Conservation (phyloP, 2,329 filamentous ascomycete species). For the Aureobasidium sp. region DNA sequence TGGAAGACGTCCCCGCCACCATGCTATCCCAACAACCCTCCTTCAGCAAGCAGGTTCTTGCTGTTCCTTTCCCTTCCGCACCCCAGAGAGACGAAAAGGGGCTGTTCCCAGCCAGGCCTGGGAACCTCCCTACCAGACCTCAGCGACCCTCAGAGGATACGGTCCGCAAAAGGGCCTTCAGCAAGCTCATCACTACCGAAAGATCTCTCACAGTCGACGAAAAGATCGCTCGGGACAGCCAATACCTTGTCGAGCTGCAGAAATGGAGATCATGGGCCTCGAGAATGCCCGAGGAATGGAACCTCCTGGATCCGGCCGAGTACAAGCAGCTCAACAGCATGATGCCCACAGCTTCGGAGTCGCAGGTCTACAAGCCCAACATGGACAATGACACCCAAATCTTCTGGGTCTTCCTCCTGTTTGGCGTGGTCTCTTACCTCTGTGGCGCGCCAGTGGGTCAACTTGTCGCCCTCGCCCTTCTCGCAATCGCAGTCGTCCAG, state of each 20-base stretch:
- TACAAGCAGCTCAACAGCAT: not conserved
- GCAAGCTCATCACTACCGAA: not conserved
- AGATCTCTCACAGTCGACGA: not conserved
- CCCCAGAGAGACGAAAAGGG: not conserved
- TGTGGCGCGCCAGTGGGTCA: not conserved
- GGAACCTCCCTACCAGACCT: not conserved
- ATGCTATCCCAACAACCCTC: not conserved
- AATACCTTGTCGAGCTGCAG: not conserved
- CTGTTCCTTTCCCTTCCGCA: not conserved
- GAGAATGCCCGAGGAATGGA: not conserved
- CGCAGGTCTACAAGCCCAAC: not conserved
- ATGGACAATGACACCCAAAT: not conserved
- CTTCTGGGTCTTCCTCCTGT: not conserved
- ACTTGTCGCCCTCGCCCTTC: not conserved
- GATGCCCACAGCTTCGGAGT: not conserved
- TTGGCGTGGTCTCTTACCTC: too few species aligned
- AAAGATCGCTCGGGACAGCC: not conserved
- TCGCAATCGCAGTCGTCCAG: not conserved
- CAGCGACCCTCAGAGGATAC: not conserved
- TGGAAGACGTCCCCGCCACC: not conserved
- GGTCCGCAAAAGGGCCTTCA: not conserved
- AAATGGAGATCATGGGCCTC: not conserved
- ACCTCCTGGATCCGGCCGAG: not conserved
- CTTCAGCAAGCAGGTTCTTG: not conserved
- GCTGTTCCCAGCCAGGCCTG: not conserved